phyloP scores from a whole-genome alignment of 768 basidiomycete species.

The Suillus bovinus region DNA sequence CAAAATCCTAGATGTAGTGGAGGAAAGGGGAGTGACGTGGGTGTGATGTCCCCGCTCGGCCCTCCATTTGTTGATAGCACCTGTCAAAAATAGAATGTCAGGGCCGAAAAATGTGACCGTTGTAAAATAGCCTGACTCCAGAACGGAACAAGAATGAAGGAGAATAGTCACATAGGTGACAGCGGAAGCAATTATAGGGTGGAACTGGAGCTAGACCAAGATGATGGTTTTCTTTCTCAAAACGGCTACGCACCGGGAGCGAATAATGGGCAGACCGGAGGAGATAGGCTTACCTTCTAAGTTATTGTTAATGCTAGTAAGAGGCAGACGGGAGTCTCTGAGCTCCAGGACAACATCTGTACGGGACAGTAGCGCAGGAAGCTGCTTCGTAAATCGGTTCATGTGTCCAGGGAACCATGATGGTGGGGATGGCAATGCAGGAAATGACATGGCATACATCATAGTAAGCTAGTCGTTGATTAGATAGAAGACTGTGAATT shows the following conservation, averaged over 20 bases:
- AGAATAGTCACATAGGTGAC: not conserved
- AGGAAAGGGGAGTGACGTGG: slow-evolving; percentile 39
- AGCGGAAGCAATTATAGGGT: not conserved
- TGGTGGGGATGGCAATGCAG: slow-evolving; percentile 65
- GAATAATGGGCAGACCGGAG: slow-evolving; percentile 21
- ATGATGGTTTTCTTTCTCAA: not conserved
- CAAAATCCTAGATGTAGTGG: slow-evolving; percentile 25
- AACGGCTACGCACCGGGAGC: slow-evolving; percentile 21
- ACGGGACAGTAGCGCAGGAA: slow-evolving; percentile 74
- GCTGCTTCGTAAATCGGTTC: slow-evolving; percentile 78
- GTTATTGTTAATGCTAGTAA: slow-evolving; percentile 90
- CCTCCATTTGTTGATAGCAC: slow-evolving; percentile 67
- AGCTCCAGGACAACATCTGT: slow-evolving; percentile 94
- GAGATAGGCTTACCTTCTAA: slow-evolving; percentile 67
- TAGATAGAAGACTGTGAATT: not conserved
- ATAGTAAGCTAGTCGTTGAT: slow-evolving; percentile 17
- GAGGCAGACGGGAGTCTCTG: slow-evolving; percentile 87
- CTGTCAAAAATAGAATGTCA: slow-evolving; percentile 37
- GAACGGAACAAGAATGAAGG: slow-evolving; percentile 9
- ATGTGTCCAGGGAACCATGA: slow-evolving; percentile 99
- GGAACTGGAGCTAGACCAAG: not conserved
- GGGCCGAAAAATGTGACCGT: slow-evolving; percentile 17
- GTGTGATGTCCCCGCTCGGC: slow-evolving; percentile 62
- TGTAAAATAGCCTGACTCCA: slow-evolving; percentile 12
- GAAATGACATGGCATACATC: slow-evolving; percentile 39